A percentile compares a stretch with the other conserved stretches of the same genome.
Evolutionary conservation across 1,284 basidiomycete genomes (phyloP).

Genomic region (Schizophyllum commune): DNA sequence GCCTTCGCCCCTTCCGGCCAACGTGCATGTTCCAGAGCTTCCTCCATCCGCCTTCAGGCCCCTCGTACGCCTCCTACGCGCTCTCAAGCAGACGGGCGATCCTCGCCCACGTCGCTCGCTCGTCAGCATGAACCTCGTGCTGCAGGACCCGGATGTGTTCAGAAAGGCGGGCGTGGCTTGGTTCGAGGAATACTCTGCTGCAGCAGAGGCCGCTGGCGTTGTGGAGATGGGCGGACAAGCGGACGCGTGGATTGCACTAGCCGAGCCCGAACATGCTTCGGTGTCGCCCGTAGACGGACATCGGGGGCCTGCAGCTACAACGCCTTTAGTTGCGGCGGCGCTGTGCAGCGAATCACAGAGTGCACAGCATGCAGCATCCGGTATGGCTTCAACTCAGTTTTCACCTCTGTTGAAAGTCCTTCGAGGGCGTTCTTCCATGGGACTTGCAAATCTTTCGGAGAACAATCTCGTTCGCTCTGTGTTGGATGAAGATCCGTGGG

Average conservation of each 20-base stretch:
- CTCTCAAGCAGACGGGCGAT: not conserved
- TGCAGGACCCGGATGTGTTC: constrained; percentile 22
- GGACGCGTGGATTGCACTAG: constrained; percentile 40
- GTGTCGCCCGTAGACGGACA: too few species aligned
- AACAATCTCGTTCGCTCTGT: not conserved
- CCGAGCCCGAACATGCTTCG: too few species aligned
- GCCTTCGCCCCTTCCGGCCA: not conserved
- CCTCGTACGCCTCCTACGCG: not conserved
- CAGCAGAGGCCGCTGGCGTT: constrained; percentile 38
- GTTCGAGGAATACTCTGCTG: constrained; percentile 36
- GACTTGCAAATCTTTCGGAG: too few species aligned
- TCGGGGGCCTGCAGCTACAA: too few species aligned
- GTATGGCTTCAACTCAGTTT: too few species aligned
- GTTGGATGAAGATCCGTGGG: not conserved
- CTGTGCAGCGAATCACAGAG: too few species aligned
- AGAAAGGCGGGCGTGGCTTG: constrained; percentile 30
- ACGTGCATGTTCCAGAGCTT: not conserved
- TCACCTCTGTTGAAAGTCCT: too few species aligned
- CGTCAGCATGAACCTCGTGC: not conserved
- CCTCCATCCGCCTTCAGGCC: not conserved
- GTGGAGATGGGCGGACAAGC: constrained; percentile 37
- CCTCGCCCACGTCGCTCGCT: not conserved
- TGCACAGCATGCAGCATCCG: too few species aligned
- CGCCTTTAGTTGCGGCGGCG: too few species aligned
- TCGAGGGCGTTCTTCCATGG: too few species aligned